Evolutionary conservation across 106 monocot genomes (phyloP), one percentile per base, ranked within the genome.

Genomic region (Acanthochlamys bracteata): DNA sequence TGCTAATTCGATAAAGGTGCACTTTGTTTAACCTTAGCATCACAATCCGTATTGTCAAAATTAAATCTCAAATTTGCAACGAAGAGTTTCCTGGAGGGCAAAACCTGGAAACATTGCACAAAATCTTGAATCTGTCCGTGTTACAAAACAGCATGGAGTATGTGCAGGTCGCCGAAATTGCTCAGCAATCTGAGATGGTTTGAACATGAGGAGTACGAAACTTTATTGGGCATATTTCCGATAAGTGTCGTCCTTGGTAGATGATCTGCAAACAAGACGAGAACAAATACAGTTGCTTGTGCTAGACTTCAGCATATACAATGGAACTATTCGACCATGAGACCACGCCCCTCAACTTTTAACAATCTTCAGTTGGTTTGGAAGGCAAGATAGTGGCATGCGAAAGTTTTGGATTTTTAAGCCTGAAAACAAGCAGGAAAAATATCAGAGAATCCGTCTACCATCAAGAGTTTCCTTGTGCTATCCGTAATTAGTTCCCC

Each of bases 11-110:
- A n/a, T n/a, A n/a, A n/a, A n/a, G n/a, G n/a, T n/a, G n/a, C n/a
- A n/a, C n/a, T n/a, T n/a, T n/a, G n/a, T n/a, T n/a, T n/a, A n/a
- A n/a, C n/a, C n/a, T n/a, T n/a, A n/a, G n/a, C n/a, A n/a, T n/a
- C n/a, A n/a, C n/a, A n/a, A n/a, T n/a, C n/a, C n/a, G n/a, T n/a
- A n/a, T n/a, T n/a, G n/a, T n/a, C n/a, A n/a, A n/a, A n/a, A n/a
- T n/a, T n/a, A n/a, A n/a, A n/a, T n/a, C n/a, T n/a, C n/a, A n/a
- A n/a, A n/a, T n/a, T n/a, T n/a, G n/a, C n/a, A n/a, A n/a, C n/a
- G n/a, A n/a, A n/a, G n/a, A n/a, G n/a, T n/a, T n/a, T n/a, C 74
- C n/a, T 90, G 95, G 90, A 75, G 67, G 42, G 91, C 91, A 10
- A 91, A 73, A 56, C 78, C 67, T 24, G 47, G n/a, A 41, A 80